Evolutionary conservation across 805 yeast species (phyloP).

Genomic region (Barnettozyma pratensis): DNA sequence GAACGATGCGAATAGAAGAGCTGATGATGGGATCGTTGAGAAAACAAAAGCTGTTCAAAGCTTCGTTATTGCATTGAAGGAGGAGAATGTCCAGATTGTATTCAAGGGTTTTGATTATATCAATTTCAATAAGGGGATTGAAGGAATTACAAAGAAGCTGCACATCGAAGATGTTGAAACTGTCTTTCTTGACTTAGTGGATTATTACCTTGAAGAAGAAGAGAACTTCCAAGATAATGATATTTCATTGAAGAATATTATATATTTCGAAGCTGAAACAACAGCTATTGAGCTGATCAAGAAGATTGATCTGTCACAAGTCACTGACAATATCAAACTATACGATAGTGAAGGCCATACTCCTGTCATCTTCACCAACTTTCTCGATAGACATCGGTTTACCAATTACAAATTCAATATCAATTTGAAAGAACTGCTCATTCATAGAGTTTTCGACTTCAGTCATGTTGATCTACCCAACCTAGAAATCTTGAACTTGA

Average conservation of each 20-base stretch:
- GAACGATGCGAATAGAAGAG: neutral
- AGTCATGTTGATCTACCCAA: neutral
- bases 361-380: neutral
- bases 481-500: neutral
- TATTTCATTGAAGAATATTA: neutral
- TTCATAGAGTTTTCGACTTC: neutral
- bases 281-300: neutral
- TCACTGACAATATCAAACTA: neutral
- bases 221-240: neutral
- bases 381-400: neutral
- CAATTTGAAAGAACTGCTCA: neutral
- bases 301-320: neutral
- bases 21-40: neutral
- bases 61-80: neutral
- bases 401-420: neutral
- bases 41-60: neutral
- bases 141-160: neutral
- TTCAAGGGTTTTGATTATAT: conserved; percentile 1
- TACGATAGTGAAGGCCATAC: neutral
- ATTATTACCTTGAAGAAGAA: neutral
- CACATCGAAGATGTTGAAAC: neutral
- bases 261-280: neutral
- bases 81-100: neutral
- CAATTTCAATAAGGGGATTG: neutral
- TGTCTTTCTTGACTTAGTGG: neutral